Evolutionary conservation across 306 rosid species (phyloP), one percentile per base, ranked within the genome.

Genomic region (Ochetophila trinervis): DNA sequence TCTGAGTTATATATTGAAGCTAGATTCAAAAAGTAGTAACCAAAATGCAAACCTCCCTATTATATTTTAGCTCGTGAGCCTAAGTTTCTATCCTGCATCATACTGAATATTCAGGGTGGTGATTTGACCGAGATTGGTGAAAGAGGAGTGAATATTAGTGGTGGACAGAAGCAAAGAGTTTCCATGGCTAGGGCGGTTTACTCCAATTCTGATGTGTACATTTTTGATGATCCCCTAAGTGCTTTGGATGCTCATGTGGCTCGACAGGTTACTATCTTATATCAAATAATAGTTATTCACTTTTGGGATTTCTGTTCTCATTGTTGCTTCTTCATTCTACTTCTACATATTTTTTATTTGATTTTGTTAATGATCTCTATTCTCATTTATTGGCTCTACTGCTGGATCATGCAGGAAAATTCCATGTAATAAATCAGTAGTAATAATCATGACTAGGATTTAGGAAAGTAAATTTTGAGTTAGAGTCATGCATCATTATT

Each of bases 91-190:
- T 35, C 34, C 49, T 61, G 40, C 66, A 48, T 79, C 40, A 57
- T 74, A 53, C 66, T 23, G 53, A 53, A n/a, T 60, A 20, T 47
- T 52, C 71, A 83, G 88, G 88, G 85, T 58, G 84, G 76, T 62
- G 98, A 92, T 80, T 79, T 85, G 71, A 92, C 96, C 0, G 98
- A 92, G 78, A 89, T 89, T 68, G 93, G 96, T 64, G 96, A 89
- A 84, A 82, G 96, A 82, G 96, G 96, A 57, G 85, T 89, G 52
- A 89, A 89, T 72, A 84, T 89, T 34, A 89, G 96, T 71, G 96
- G 96, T 72, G 96, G 96, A 59, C 96, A 89, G 68, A 89, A 86
- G 82, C 93, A 89, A 63, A 82, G 96, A 76, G 90, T 89, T 52
- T 89, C 96, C 63, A 64, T 89, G 82, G 96, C 96, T 51, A 80